Conservation (phyloP, 345 rosid genomes). For the Acer campestre region DNA sequence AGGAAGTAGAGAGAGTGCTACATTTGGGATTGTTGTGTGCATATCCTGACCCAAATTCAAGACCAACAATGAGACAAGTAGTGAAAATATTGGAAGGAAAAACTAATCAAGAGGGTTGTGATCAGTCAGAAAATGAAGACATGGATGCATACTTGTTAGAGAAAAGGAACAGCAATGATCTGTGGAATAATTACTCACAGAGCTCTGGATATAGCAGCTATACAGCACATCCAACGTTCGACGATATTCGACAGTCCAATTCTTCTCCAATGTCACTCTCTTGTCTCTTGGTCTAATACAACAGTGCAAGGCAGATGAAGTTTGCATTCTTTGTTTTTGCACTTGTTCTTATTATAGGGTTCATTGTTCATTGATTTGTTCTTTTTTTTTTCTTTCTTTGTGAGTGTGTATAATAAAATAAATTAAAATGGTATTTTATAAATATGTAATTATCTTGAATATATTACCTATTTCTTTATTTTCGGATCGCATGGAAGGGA, state of each 20-base stretch:
- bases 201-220: constrained; percentile 14
- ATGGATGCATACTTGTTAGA: constrained; percentile 55
- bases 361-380: neutral
- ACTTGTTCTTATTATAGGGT: no score
- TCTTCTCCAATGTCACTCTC: constrained; percentile 43
- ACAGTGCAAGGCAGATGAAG: constrained; percentile 45
- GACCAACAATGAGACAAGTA: constrained; percentile 84
- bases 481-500: no score
- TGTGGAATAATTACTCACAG: constrained; percentile 37
- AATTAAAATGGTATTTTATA: no score
- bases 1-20: no score
- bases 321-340: neutral
- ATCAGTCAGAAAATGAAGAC: constrained; percentile 44
- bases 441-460: no score
- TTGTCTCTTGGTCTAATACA: constrained; percentile 48
- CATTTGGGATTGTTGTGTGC: no score
- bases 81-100: constrained; percentile 62
- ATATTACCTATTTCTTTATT: no score
- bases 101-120: constrained; percentile 30
- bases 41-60: constrained; percentile 50
- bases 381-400: neutral
- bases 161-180: constrained; percentile 30
- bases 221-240: constrained; percentile 53
- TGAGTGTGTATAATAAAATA: neutral
- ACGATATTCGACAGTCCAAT: constrained; percentile 35